Conservation (phyloP, 192 early-diverging fungal genomes). For the Coemansia sp. region DNA sequence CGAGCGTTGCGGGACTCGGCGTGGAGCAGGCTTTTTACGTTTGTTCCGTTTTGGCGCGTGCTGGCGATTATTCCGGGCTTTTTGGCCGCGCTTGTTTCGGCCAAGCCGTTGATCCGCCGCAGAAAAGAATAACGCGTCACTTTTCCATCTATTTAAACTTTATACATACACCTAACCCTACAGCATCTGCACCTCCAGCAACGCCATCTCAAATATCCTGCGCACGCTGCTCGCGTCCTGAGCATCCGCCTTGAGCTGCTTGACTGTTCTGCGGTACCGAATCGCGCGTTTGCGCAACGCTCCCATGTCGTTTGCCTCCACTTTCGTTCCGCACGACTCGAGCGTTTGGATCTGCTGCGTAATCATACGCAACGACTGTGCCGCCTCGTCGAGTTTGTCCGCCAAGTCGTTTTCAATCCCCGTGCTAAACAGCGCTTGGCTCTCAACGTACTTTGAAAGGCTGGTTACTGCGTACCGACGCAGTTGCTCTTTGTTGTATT, state of each 20-base stretch:
- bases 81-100: constrained; percentile 18
- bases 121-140: neutral
- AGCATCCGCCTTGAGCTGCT: constrained; percentile 21
- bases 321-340: neutral
- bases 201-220: constrained; percentile 38
- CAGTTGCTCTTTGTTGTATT: constrained; percentile 52
- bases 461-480: constrained; percentile 32
- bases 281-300: constrained; percentile 15
- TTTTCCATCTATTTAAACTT: neutral
- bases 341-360: constrained; percentile 24
- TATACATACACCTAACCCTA: neutral
- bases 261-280: constrained; percentile 2
- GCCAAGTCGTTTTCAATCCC: constrained; percentile 49
- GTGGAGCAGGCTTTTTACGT: constrained; percentile 25
- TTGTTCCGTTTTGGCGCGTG: constrained; percentile 43
- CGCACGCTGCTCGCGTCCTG: constrained; percentile 28
- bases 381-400: constrained; percentile 27
- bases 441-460: constrained; percentile 41
- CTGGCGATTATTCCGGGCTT: constrained; percentile 30
- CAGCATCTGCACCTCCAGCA: constrained; percentile 34
- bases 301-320: neutral
- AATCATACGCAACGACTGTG: constrained; percentile 9
- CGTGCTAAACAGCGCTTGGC: constrained; percentile 48
- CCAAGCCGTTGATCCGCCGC: constrained; percentile 22
- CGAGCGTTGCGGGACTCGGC: constrained; percentile 19